Base-by-base conservation (phyloP, 1,284 basidiomycete genomes). In the Chiua sp. region DNA sequence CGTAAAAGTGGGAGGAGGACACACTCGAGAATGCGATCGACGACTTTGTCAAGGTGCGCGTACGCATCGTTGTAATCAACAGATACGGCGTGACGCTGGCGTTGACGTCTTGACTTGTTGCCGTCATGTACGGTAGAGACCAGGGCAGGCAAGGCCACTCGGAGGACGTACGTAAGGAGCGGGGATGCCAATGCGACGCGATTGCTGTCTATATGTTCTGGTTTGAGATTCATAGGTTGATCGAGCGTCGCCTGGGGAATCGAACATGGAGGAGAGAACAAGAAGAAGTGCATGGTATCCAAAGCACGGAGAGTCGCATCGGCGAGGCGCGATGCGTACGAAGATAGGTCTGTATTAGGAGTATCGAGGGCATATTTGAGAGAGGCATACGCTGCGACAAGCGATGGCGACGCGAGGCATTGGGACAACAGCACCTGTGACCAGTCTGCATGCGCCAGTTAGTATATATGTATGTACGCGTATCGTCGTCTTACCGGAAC, bases 1-100 rank as follows among this genome's bases (percentile, higher is more conserved):
- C 65, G 69, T n/a, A 74, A 35, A 32, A 68, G 62, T 10, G 63
- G 58, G 13, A 71, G 60, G 22, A 71, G 62, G n/a, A 72, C 11
- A 8, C 44, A 35, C 37, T 71, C 68, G 30, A 71, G 58, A 22
- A 71, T 53, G 28, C 23, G 52, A 49, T 71, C 54, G 39, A 72
- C 47, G 12, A 69, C 66, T 35, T 48, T 67, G 53, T 73, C 60
- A 39, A 73, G 7, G 37, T 55, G 37, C 13, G 28, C 39, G 30
- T 68, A 35, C 3, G n/a, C 28, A 37, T 65, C 60, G 6, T 30
- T 1, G 5, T 49, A 26, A 5, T 37, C 7, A 33, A 16, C 28
- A n/a, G 22, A n/a, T 5, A 33, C 20, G 11, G 48, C 12, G 28
- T 49, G 51, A 18, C 56, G 48, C 52, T 66, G 53, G 49, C 42